A percentile compares a stretch with the other conserved stretches of the same genome.
Conservation (phyloP, 257 asterid genomes). For the Rehmannia glutinosa region DNA sequence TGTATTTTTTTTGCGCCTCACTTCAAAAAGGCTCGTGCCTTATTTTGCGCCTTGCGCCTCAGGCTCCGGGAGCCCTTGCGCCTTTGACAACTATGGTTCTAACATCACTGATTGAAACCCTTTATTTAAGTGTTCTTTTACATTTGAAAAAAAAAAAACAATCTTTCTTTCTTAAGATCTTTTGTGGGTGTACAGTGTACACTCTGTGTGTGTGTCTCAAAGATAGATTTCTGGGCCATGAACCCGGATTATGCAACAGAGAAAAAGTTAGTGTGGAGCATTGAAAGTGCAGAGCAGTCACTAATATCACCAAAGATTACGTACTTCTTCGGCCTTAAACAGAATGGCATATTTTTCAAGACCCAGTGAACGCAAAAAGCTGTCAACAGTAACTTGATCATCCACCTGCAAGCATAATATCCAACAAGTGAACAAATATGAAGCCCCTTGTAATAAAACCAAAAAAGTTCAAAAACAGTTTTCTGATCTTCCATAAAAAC, state of each 20-base stretch:
- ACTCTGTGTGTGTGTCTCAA: too few species aligned
- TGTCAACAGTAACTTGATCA: slow-evolving; percentile 70
- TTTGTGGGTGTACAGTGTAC: too few species aligned
- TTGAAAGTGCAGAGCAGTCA: slow-evolving; percentile 10
- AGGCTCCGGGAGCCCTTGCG: too few species aligned
- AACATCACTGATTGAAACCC: too few species aligned
- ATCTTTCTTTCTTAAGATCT: too few species aligned
- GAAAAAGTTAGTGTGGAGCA: background rate
- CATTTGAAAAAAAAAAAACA: too few species aligned
- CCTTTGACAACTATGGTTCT: too few species aligned
- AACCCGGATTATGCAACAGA: slow-evolving; percentile 17
- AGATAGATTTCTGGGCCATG: background rate
- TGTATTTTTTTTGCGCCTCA: too few species aligned
- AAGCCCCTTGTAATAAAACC: slow-evolving; percentile 2
- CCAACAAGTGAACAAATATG: slow-evolving; percentile 6
- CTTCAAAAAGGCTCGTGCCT: too few species aligned
- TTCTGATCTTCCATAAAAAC: background rate
- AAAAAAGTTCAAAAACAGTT: background rate
- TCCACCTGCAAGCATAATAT: slow-evolving; percentile 50
- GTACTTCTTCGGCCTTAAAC: slow-evolving; percentile 95
- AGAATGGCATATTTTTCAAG: slow-evolving; percentile 69
- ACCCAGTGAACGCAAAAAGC: slow-evolving; percentile 69
- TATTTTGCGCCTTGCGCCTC: too few species aligned
- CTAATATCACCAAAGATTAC: slow-evolving; percentile 18
- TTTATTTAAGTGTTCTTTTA: background rate